Conservation (phyloP, 2,329 filamentous ascomycete genomes). For the Claviceps lovelessii region DNA sequence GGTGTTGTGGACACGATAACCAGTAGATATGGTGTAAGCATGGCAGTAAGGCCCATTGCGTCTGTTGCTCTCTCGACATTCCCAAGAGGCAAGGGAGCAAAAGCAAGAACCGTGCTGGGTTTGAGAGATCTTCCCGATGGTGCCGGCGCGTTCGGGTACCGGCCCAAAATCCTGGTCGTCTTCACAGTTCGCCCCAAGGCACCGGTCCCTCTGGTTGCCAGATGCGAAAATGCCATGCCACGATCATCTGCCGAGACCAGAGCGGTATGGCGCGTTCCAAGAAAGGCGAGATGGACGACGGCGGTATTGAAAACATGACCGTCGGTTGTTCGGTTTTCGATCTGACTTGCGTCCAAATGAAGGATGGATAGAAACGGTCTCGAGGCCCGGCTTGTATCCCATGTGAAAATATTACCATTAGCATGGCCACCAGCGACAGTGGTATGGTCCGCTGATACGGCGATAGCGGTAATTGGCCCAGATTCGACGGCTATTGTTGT, state of each 20-base stretch:
- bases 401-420: conserved; percentile 87
- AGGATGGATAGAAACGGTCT: conserved; percentile 80
- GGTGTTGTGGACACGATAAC: conserved; percentile 97
- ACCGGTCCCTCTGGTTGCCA: conserved; percentile 82
- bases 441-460: conserved; percentile 84
- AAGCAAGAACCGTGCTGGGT: conserved; percentile 87
- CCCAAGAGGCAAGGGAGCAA: conserved; percentile 80
- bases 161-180: conserved; percentile 76
- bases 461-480: conserved; percentile 72
- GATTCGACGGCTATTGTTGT: conserved; percentile 63
- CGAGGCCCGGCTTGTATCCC: conserved; percentile 75
- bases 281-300: conserved; percentile 83
- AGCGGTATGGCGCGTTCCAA: conserved; percentile 85
- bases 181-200: conserved; percentile 74
- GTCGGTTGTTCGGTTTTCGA: conserved; percentile 55
- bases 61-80: conserved; percentile 86
- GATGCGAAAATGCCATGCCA: conserved; percentile 96
- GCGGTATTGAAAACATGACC: conserved; percentile 68
- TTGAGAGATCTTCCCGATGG: conserved; percentile 56
- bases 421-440: conserved; percentile 84
- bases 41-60: conserved; percentile 76
- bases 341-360: conserved; percentile 52
- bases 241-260: conserved; percentile 87
- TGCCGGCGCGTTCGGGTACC: conserved; percentile 64
- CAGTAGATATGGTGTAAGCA: conserved; percentile 87